Evolutionary conservation across 2,329 filamentous ascomycete genomes (phyloP).

Genomic region (Pseudocercospora crystallina): DNA sequence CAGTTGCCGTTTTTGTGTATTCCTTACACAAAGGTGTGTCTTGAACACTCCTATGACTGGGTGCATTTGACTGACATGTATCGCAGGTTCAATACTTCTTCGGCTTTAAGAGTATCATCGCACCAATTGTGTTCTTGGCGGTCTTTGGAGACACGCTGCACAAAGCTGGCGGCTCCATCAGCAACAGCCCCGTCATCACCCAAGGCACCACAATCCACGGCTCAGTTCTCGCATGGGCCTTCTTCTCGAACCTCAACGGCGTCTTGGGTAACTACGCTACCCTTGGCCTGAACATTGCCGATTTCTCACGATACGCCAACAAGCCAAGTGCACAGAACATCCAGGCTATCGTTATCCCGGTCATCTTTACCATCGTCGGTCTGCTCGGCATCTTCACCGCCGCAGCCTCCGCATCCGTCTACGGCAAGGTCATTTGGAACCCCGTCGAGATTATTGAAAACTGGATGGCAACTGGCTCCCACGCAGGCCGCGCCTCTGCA

Average conservation of each 20-base stretch:
- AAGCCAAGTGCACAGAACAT: constrained; percentile 32
- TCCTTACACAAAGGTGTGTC: constrained; percentile 42
- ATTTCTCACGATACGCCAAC: constrained; percentile 36
- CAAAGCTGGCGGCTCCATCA: constrained; percentile 32
- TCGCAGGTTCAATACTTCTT: constrained; percentile 29
- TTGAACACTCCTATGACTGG: background rate
- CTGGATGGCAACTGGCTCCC: constrained; percentile 26
- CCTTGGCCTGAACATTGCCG: constrained; percentile 34
- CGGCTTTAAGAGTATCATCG: constrained; percentile 44
- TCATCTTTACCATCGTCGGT: constrained; percentile 52
- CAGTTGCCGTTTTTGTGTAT: constrained; percentile 58
- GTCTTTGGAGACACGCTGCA: constrained; percentile 33
- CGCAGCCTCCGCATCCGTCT: constrained; percentile 53
- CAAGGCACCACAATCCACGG: constrained; percentile 29
- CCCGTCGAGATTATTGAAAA: constrained; percentile 38
- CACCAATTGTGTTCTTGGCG: constrained; percentile 35
- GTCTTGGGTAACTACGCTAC: constrained; percentile 36
- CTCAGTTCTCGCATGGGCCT: constrained; percentile 31
- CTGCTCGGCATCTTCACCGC: constrained; percentile 53
- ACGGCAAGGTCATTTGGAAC: constrained; percentile 45
- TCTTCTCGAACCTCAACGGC: constrained; percentile 31
- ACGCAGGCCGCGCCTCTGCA: constrained; percentile 28
- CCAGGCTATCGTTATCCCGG: constrained; percentile 43
- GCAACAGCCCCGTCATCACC: constrained; percentile 33
- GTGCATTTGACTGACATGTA: background rate